Base-by-base conservation (phyloP, 352 stramenopile genomes). In the Lagenidium sp. region DNA sequence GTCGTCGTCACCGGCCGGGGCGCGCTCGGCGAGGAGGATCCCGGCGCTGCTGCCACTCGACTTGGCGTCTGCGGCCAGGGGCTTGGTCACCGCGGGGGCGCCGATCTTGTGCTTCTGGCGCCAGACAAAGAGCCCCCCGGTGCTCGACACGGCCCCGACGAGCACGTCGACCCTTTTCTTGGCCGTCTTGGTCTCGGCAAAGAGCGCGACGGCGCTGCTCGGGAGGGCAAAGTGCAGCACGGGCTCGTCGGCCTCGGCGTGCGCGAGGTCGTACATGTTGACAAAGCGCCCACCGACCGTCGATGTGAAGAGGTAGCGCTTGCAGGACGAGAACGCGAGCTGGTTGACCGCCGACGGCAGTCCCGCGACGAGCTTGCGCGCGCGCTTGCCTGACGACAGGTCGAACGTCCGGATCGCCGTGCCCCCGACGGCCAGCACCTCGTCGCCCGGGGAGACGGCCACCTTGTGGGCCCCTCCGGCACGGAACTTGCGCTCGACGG, bases 201-300 rank as follows among this genome's bases (percentile, higher is more conserved):
- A 77, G 22, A 90, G 40, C 38, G 63, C 54, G 7, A 65, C 49
- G 3, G 60, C 56, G 32, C 65, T 80, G 45, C 68, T 85, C 3
- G 77, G 72, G 59, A 87, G 67, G 44, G 77, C 77, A 41, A 93
- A 84, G 34, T 79, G 88, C 21, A 85, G 45, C 4, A 78, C 71
- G 5, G 77, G 77, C 22, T 82, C 77, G 43, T 90, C 80, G 24
- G 68, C 62, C 31, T 78, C 63, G 16, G 57, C 60, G 21, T 78
- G 55, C 28, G 59, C 36, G 30, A 89, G 51, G 59, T 93, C 80
- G 61, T 90, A 90, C 58, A 89, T 65, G 48, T 90, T 93, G 41
- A 93, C 62, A 54, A 93, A 93, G 39, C 80, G 75, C 4, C 69
- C 73, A 20, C 71, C 65, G 13, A 80, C 65, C 1, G 75, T 87